Percentiles rank a stretch among this genome's conserved stretches.
These are phyloP conservation scores for Apiospora aurea DNA, from an alignment of 2,329 filamentous ascomycete genomes.

Conservation along the genomic window DNA sequence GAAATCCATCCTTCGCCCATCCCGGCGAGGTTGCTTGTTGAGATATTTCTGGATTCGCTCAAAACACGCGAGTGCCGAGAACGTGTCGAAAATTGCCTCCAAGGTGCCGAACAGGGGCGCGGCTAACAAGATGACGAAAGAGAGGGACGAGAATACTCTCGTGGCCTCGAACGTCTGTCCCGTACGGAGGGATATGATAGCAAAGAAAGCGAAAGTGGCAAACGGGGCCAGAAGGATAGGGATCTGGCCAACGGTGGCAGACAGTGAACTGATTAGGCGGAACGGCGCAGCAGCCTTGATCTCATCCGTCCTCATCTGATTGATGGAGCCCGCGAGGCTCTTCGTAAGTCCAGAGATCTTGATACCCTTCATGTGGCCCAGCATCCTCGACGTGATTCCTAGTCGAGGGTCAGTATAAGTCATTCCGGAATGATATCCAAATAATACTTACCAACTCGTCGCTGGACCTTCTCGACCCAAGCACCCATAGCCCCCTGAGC, in stretches of 20 bases:
- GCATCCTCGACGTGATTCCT: slow-evolving; percentile 34
- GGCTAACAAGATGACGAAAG: slow-evolving; percentile 45
- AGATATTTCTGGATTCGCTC: slow-evolving; percentile 46
- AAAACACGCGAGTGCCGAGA: slow-evolving; percentile 47
- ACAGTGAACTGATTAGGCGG: slow-evolving; percentile 43
- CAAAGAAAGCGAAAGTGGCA: slow-evolving; percentile 44
- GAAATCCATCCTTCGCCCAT: slow-evolving; percentile 19
- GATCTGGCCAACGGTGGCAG: slow-evolving; percentile 45
- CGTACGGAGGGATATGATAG: slow-evolving; percentile 27
- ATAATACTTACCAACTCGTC: slow-evolving; percentile 22
- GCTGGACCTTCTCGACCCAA: slow-evolving; percentile 24
- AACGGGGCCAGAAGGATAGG: slow-evolving; percentile 45
- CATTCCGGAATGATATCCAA: too few relatives aligned
- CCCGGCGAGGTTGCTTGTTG: slow-evolving; percentile 30
- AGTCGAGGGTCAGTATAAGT: neutral
- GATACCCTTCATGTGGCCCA: slow-evolving; percentile 47
- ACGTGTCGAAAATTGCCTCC: slow-evolving; percentile 44
- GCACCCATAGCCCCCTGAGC: slow-evolving; percentile 14
- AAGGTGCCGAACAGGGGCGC: slow-evolving; percentile 47
- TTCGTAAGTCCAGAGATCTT: slow-evolving; percentile 44
- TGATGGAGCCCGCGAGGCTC: slow-evolving; percentile 30
- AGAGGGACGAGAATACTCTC: slow-evolving; percentile 47
- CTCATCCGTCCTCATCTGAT: slow-evolving; percentile 38
- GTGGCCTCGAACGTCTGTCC: slow-evolving; percentile 41
- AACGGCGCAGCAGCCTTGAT: slow-evolving; percentile 43